These are phyloP conservation scores for Pyrenophora graminea DNA, from an alignment of 2,329 filamentous ascomycete genomes.

Conservation along the genomic window DNA sequence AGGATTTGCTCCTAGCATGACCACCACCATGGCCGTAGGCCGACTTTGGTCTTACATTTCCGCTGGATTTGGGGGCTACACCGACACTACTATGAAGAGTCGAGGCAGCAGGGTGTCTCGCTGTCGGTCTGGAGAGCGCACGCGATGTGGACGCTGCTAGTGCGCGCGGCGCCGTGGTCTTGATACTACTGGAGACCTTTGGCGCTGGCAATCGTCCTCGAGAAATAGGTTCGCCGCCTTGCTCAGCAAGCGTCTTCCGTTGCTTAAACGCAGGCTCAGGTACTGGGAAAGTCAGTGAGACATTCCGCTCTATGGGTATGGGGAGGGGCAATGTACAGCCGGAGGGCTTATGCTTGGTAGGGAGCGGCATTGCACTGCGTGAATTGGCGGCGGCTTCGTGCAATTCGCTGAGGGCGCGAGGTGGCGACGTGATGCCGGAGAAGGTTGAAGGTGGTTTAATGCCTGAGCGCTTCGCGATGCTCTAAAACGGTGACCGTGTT, in stretches of 20 bases:
- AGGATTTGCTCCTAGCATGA: conserved; percentile 55
- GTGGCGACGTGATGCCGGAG: conserved; percentile 27
- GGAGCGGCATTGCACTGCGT: conserved; percentile 55
- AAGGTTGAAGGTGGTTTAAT: conserved; percentile 37
- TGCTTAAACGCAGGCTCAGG: conserved; percentile 54
- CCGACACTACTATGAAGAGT: conserved; percentile 61
- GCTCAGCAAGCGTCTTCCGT: conserved; percentile 56
- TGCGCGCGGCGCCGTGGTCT: conserved; percentile 51
- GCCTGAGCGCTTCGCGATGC: conserved; percentile 35
- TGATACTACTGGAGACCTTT: conserved; percentile 49
- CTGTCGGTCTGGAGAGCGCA: conserved; percentile 48
- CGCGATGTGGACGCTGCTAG: conserved; percentile 48
- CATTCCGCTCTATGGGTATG: conserved; percentile 11
- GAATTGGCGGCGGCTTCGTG: conserved; percentile 59
- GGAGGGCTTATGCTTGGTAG: conserved; percentile 58
- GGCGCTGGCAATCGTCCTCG: conserved; percentile 47
- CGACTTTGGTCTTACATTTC: conserved; percentile 53
- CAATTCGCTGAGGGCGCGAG: conserved; percentile 54
- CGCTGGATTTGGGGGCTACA: conserved; percentile 53
- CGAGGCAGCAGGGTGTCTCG: conserved; percentile 50
- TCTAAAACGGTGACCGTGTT: conserved; percentile 23
- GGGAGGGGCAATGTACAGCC: conserved; percentile 47
- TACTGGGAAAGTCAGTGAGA: conserved; percentile 40
- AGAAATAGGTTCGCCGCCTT: conserved; percentile 53
- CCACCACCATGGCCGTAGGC: conserved; percentile 44